Conservation (phyloP, 768 basidiomycete species). For the Mycena rosella region DNA sequence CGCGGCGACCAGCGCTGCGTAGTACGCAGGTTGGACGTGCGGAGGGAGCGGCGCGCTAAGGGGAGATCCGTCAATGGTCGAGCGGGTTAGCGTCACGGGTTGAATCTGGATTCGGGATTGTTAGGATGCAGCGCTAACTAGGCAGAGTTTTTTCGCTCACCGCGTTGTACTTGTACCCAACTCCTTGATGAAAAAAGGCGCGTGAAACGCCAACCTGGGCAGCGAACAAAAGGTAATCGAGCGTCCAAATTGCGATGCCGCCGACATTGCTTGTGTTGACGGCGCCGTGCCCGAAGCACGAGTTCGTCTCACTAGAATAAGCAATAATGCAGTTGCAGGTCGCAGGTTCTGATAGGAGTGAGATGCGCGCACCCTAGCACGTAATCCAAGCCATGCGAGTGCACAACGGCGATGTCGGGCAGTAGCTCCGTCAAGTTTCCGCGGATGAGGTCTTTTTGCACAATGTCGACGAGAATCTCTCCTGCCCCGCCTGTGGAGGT, state of each 20-base stretch:
- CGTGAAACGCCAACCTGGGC: constrained; percentile 51
- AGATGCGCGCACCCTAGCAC: constrained; percentile 53
- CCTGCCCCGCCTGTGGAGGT: constrained; percentile 51
- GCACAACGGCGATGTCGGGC: constrained; percentile 52
- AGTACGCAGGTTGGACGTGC: constrained; percentile 60
- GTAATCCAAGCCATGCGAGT: constrained; percentile 50
- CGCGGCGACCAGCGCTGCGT: constrained; percentile 55
- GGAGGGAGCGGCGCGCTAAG: constrained; percentile 50
- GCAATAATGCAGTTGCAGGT: constrained; percentile 25
- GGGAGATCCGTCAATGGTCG: constrained; percentile 54
- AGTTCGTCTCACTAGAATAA: constrained; percentile 10
- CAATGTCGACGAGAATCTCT: constrained; percentile 54
- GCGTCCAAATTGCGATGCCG: constrained; percentile 60
- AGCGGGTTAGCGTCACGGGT: constrained; percentile 56
- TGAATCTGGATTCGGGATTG: constrained; percentile 51
- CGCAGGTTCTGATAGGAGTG: too few species aligned
- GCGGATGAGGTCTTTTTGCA: constrained; percentile 53
- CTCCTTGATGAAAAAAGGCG: constrained; percentile 28
- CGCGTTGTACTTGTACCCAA: constrained; percentile 28
- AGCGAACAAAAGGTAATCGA: constrained; percentile 61
- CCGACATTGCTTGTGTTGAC: constrained; percentile 61
- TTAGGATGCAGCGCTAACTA: background rate
- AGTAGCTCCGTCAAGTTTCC: constrained; percentile 52
- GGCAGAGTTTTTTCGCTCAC: constrained; percentile 14
- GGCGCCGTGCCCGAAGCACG: constrained; percentile 31